Conservation (phyloP, 73 alveolate species). For the Paramecium tetraurelia region DNA sequence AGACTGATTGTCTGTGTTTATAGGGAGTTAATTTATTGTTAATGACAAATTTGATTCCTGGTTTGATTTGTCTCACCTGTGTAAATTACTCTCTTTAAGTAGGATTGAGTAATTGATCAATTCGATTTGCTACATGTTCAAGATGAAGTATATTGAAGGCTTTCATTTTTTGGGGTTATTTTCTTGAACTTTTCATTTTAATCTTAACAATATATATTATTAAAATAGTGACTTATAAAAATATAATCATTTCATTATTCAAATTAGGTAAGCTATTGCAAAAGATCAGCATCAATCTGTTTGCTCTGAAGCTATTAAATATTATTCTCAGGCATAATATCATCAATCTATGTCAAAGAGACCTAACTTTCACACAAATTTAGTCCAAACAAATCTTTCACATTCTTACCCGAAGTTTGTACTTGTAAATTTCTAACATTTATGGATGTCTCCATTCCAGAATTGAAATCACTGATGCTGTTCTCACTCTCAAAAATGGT, state of each 20-base stretch:
- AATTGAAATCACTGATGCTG: background rate
- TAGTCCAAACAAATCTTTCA: background rate
- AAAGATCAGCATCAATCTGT: background rate
- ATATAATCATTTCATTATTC: background rate
- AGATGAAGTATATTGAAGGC: slow-evolving; percentile 32
- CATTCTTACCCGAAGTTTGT: background rate
- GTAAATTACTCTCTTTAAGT: background rate
- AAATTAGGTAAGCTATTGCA: background rate
- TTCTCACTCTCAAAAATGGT: background rate
- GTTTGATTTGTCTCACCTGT: background rate
- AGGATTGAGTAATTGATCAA: background rate
- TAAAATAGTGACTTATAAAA: background rate
- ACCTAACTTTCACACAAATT: slow-evolving; percentile 32
- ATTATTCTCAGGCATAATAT: background rate
- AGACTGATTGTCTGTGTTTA: background rate
- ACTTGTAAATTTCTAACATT: background rate
- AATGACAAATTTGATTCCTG: background rate
- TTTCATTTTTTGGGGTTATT: background rate
- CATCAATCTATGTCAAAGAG: slow-evolving; percentile 2
- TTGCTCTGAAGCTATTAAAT: background rate
- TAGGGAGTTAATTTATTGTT: background rate
- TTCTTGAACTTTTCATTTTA: background rate
- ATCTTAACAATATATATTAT: background rate
- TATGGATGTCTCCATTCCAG: background rate
- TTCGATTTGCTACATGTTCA: slow-evolving; percentile 26